phyloP scores from a whole-genome alignment of 345 rosid genomes.

The Punica granatum region DNA sequence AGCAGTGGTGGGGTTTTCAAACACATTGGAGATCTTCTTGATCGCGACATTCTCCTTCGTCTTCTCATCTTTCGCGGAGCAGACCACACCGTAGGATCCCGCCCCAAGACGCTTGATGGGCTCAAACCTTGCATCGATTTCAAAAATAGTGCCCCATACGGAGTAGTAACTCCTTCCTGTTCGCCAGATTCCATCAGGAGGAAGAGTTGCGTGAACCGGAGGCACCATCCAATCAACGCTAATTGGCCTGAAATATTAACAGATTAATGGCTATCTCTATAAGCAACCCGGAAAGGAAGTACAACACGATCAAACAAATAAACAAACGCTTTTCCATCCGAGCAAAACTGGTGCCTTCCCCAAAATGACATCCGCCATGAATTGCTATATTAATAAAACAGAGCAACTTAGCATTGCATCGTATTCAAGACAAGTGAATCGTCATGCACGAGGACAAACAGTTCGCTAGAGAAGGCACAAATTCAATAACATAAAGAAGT shows the following conservation, averaged over 20 bases:
- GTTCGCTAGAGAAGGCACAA: too few species aligned
- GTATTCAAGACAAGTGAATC: too few species aligned
- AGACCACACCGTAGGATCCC: conserved; percentile 91
- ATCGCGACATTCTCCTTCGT: conserved; percentile 80
- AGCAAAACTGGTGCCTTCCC: too few species aligned
- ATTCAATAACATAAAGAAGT: too few species aligned
- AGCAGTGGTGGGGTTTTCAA: conserved; percentile 63
- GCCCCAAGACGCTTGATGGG: conserved; percentile 85
- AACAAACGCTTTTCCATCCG: too few species aligned
- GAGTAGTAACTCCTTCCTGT: conserved; percentile 77
- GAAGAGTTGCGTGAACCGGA: conserved; percentile 37
- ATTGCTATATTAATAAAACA: too few species aligned
- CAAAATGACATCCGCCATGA: too few species aligned
- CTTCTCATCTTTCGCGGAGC: conserved; percentile 68
- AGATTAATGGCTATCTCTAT: too few species aligned
- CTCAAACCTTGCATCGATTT: conserved; percentile 71
- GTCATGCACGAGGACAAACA: too few species aligned
- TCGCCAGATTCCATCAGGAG: conserved; percentile 60
- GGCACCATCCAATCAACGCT: conserved; percentile 44
- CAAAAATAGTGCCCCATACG: conserved; percentile 83
- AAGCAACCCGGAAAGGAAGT: too few species aligned
- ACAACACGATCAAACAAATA: too few species aligned
- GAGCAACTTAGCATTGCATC: too few species aligned
- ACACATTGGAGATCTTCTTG: conserved; percentile 77
- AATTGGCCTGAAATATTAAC: conserved; percentile 14